Base-by-base conservation (phyloP, 306 rosid genomes). In the Glycine latifolia region DNA sequence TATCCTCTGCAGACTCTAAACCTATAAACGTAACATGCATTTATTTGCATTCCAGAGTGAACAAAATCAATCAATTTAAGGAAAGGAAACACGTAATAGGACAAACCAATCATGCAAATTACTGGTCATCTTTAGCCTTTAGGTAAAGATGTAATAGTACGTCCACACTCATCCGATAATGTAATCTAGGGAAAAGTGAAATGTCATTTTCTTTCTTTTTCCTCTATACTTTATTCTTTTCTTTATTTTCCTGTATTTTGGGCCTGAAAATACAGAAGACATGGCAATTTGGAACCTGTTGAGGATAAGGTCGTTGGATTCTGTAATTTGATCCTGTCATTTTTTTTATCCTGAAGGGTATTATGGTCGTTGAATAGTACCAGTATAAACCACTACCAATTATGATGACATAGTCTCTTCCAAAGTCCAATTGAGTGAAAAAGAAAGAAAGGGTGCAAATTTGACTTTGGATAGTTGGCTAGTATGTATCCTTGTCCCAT, bases 291-390 rank as follows among this genome's bases (percentile, higher is more conserved):
- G 84, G 92, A 78, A 83, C 71, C 17, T 59, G 33, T 71, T 84
- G 87, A 87, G 79, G 98, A 91, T 93, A 93, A 90, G 99, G 90
- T 91, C 84, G 89, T 83, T 82, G 89, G 88, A 85, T 84, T 89
- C 86, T 81, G 88, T 82, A 70, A 84, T 87, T 90, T 83, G 86
- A 85, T 87, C 97, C 96, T 75, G 90, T 83, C 88, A 85, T 75
- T 90, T 84, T 76, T 73, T 60, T 13, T 67, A 52, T 79, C 53
- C 52, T 73, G 1, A 65, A 52, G 87, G 91, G 53, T 69, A 85
- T 81, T 76, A 0, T 47, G 15, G 82, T 86, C 84, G 75, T 54
- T 43, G 4, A 43, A 71, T 44, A 17, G 39, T 13, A 79, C 6
- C 46, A 8, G 11, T 35, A 6, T 8, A 35, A 52, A 66, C 16